These are phyloP conservation scores for Geranomyces variabilis DNA, from an alignment of 192 early-diverging fungal genomes.

Conservation along the genomic window DNA sequence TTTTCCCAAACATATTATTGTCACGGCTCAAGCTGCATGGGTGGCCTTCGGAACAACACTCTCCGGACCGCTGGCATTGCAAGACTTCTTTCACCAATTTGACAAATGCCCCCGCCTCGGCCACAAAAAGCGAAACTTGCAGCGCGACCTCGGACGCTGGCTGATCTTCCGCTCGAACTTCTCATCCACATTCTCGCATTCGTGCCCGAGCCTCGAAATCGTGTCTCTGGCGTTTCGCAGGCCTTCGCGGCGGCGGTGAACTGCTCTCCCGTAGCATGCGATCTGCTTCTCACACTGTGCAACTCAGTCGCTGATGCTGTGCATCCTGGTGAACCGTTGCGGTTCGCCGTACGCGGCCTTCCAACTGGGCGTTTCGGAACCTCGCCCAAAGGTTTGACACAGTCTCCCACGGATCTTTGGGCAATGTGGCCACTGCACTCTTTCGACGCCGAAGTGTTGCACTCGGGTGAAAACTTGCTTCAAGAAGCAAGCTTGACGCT, in stretches of 20 bases:
- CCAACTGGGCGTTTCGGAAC: background rate
- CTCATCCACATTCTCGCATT: conserved; percentile 1
- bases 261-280: background rate
- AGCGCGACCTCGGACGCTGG: background rate
- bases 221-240: background rate
- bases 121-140: no score
- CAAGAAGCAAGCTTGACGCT: background rate
- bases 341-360: background rate
- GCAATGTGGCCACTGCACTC: background rate
- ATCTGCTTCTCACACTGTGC: background rate
- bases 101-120: no score
- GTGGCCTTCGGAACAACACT: no score
- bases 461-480: background rate
- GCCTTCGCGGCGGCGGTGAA: background rate
- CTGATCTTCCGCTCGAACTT: conserved; percentile 11
- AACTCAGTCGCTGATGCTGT: background rate
- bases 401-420: background rate
- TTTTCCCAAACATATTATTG: no score
- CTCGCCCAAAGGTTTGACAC: background rate
- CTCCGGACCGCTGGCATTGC: no score
- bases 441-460: background rate
- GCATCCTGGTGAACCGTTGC: background rate
- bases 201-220: background rate
- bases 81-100: no score
- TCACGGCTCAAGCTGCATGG: no score